Conservation (phyloP, 2,329 filamentous ascomycete genomes). For the Boeremia lycopersici region DNA sequence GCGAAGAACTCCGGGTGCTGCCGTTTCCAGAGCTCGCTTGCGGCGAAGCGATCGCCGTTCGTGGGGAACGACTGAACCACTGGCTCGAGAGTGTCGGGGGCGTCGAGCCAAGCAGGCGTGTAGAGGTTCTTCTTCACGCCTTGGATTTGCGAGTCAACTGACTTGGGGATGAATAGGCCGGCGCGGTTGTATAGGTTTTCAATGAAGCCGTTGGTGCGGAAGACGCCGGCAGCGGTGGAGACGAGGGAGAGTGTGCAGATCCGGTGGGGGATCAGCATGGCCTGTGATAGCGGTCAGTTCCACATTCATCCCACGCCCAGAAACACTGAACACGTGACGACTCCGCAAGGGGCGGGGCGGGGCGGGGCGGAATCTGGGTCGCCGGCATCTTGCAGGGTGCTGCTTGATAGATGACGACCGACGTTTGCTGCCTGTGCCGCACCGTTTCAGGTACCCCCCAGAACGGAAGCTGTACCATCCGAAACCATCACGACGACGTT, state of each 20-base stretch:
- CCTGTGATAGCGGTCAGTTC: slow-evolving; percentile 29
- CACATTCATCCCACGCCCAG: neutral
- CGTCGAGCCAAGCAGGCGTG: slow-evolving; percentile 64
- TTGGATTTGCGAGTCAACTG: slow-evolving; percentile 68
- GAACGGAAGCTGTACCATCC: slow-evolving; percentile 37
- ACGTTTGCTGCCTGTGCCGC: slow-evolving; percentile 24
- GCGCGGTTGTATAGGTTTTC: slow-evolving; percentile 67
- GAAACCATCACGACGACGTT: slow-evolving; percentile 7
- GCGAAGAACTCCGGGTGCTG: slow-evolving; percentile 66
- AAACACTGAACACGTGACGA: neutral
- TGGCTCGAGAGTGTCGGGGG: slow-evolving; percentile 60
- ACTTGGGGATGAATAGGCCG: slow-evolving; percentile 70
- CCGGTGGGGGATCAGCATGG: slow-evolving; percentile 53
- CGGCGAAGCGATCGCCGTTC: slow-evolving; percentile 83
- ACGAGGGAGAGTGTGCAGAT: slow-evolving; percentile 58
- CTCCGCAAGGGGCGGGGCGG: slow-evolving; percentile 26
- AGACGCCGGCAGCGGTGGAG: slow-evolving; percentile 56
- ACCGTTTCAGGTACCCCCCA: slow-evolving; percentile 15
- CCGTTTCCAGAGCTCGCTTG: slow-evolving; percentile 77
- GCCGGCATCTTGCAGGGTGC: slow-evolving; percentile 32
- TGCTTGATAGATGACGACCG: slow-evolving; percentile 22
- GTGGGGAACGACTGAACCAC: slow-evolving; percentile 64
- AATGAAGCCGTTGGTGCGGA: slow-evolving; percentile 58
- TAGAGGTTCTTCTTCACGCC: slow-evolving; percentile 72
- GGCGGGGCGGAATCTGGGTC: slow-evolving; percentile 22